Conservation (phyloP, 306 rosid species). For the Cicer cuneatum region DNA sequence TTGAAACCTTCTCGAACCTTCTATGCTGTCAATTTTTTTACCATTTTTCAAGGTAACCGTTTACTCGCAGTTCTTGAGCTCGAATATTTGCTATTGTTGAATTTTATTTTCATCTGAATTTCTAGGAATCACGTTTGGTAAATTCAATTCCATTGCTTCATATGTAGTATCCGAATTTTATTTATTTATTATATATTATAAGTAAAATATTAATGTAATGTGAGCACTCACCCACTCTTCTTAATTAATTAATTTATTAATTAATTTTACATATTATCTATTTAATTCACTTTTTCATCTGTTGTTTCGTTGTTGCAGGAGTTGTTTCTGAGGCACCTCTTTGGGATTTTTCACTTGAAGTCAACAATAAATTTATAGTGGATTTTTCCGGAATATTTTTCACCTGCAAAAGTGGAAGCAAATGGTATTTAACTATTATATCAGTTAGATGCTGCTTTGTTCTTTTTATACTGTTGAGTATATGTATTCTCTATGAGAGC, state of each 20-base stretch:
- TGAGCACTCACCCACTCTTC: conserved; percentile 14
- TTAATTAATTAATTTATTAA: not conserved
- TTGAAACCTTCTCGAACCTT: conserved; percentile 30
- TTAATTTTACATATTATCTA: not conserved
- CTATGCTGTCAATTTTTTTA: not conserved
- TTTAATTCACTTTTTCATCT: not conserved
- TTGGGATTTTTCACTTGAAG: conserved; percentile 27
- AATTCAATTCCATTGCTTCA: conserved; percentile 38
- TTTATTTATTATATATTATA: not conserved
- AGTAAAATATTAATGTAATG: conserved; percentile 8
- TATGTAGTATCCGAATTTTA: not conserved
- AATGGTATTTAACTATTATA: conserved; percentile 41
- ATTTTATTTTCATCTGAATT: conserved; percentile 35
- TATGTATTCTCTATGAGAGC: not conserved
- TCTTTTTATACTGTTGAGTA: not conserved
- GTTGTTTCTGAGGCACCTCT: conserved; percentile 21
- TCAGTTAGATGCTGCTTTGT: conserved; percentile 6
- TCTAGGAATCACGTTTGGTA: conserved; percentile 6
- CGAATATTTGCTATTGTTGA: conserved; percentile 11
- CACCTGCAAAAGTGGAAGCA: conserved; percentile 34
- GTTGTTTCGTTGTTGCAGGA: conserved; percentile 42
- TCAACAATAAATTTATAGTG: conserved; percentile 17
- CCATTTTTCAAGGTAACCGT: conserved; percentile 25
- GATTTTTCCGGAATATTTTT: conserved; percentile 23
- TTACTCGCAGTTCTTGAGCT: conserved; percentile 38